Conservation (phyloP, 192 early-diverging fungal species). For the Backusella morwellensis region DNA sequence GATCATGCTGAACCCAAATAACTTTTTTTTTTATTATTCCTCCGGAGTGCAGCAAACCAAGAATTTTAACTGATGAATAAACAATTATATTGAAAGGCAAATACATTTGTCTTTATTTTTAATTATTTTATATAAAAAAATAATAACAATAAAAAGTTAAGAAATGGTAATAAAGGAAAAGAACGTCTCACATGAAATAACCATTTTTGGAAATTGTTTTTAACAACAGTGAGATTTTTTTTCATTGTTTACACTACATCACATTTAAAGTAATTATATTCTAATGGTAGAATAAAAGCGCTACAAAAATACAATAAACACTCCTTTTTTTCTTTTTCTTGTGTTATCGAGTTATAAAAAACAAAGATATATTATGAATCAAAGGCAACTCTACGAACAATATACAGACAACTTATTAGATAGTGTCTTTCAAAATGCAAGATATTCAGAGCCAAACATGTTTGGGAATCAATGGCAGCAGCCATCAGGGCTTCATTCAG, state of each 20-base stretch:
- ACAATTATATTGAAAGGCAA: background rate
- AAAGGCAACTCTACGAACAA: background rate
- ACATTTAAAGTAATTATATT: conserved; percentile 3
- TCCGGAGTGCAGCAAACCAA: background rate
- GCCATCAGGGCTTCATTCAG: background rate
- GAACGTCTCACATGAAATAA: background rate
- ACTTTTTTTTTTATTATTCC: background rate
- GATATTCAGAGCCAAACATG: background rate
- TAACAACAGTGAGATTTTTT: background rate
- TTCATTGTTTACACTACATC: conserved; percentile 6
- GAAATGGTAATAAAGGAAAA: background rate
- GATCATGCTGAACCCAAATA: background rate
- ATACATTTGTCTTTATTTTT: background rate
- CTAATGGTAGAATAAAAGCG: background rate
- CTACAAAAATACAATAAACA: background rate
- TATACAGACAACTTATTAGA: background rate
- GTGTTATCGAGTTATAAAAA: background rate
- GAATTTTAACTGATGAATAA: background rate
- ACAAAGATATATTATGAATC: background rate
- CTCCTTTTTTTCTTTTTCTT: background rate
- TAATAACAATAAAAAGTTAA: background rate
- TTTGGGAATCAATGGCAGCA: background rate
- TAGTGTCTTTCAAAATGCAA: conserved; percentile 2
- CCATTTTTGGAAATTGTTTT: background rate
- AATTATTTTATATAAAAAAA: background rate